Base-by-base conservation (phyloP, 2,329 filamentous ascomycete genomes). In the Epicoccum sorghinum region DNA sequence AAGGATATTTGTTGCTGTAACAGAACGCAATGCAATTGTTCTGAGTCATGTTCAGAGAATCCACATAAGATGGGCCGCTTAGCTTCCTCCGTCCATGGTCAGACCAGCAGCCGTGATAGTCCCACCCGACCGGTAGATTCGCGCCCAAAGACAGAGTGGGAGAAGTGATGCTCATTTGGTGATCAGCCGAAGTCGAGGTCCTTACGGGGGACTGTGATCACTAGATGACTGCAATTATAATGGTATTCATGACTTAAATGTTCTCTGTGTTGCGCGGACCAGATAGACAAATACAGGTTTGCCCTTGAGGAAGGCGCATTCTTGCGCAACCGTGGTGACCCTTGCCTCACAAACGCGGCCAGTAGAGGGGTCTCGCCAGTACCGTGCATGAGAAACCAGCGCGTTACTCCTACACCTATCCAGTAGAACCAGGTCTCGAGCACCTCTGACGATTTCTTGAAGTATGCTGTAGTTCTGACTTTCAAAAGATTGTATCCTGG, bases 1-100 rank as follows among this genome's bases (percentile, higher is more conserved):
- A 61, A 29, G 42, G 25, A 45, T 54, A 56, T 18, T 36, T 39
- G 3, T 14, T 41, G 5, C 22, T 33, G 9, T 42, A 44, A 32
- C 64, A 66, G 13, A 59, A 55, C 29, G 52, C 39, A 33, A 60
- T 38, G 33, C 64, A 66, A 12, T 43, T 47, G 2, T 48, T 52
- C 4, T 57, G 52, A 7, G 60, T 62, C 52, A 65, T 46, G 13
- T 47, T 47, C 10, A 8, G 12, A 23, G 18, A n/a, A n/a, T 42
- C 27, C 7, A 29, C 42, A 42, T 37, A 55, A 1, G 41, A 46
- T 5, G 27, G 30, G 4, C 47, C 41, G 3, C 46, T 8, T 18
- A 55, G 41, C 25, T 49, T 50, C 32, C 52, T 49, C 6, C 36
- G 29, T 6, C 47, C 41, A 27, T 46, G 46, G 25, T 55, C 46